Evolutionary conservation across 164 flowering plant species (phyloP).

Genomic region (Buxus sempervirens): DNA sequence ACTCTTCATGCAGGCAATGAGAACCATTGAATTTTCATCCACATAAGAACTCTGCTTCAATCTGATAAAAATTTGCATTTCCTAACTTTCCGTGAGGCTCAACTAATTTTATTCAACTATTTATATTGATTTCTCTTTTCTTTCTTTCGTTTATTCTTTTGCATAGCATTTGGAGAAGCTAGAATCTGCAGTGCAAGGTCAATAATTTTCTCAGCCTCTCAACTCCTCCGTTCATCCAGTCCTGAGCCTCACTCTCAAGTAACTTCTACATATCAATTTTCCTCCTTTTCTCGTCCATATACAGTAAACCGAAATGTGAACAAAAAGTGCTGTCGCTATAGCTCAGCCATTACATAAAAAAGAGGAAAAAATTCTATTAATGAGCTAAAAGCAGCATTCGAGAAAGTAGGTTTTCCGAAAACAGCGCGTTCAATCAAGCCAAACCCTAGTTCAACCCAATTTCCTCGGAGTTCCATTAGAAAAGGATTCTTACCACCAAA

Average conservation of each 20-base stretch:
- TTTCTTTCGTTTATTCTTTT: not conserved
- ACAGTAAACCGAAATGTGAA: not conserved
- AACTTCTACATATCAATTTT: not conserved
- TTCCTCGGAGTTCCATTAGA: conserved; percentile 1
- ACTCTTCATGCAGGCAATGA: too few relatives aligned
- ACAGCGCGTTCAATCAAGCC: not conserved
- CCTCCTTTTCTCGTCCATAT: too few relatives aligned
- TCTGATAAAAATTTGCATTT: not conserved
- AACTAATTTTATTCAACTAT: not conserved
- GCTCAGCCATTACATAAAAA: not conserved
- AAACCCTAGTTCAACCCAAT: conserved; percentile 10
- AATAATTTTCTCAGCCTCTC: not conserved
- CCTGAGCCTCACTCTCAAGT: not conserved
- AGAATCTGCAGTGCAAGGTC: not conserved
- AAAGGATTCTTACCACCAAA: not conserved
- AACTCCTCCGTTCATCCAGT: not conserved
- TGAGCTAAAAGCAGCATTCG: not conserved
- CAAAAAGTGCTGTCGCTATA: not conserved
- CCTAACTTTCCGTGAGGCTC: not conserved
- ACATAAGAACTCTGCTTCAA: not conserved
- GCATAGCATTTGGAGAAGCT: not conserved
- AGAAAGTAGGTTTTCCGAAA: not conserved
- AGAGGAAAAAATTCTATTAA: not conserved
- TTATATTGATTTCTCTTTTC: not conserved
- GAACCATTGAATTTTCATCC: not conserved